phyloP scores from a whole-genome alignment of 192 early-diverging fungal genomes.

The Lunasporangiospora selenospora region DNA sequence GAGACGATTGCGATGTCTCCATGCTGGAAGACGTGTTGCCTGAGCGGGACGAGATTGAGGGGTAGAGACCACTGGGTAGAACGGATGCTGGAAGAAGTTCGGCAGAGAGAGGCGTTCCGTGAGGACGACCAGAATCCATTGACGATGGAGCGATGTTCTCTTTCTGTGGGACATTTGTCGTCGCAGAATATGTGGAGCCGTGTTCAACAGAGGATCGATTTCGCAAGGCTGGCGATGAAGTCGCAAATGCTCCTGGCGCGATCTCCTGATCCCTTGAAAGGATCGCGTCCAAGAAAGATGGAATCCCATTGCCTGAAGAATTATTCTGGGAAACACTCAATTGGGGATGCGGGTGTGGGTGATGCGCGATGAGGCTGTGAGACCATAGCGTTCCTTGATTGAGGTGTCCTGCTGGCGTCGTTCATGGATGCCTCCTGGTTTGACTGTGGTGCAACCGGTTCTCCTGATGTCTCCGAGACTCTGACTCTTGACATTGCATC shows the following conservation, averaged over 20 bases:
- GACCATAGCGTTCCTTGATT: too few relatives aligned
- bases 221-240: conserved; percentile 1
- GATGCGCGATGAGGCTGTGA: too few relatives aligned
- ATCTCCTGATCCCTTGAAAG: conserved; percentile 24
- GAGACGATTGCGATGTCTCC: neutral
- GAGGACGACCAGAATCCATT: too few relatives aligned
- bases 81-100: conserved; percentile 42
- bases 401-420: neutral
- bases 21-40: neutral
- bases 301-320: conserved; percentile 31
- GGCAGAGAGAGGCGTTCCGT: conserved; percentile 30
- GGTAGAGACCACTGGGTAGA: conserved; percentile 38
- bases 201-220: conserved; percentile 14
- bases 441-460: neutral
- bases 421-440: neutral
- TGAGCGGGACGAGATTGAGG: too few relatives aligned
- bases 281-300: conserved; percentile 29
- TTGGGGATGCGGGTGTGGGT: too few relatives aligned
- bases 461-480: conserved; percentile 39
- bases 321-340: too few relatives aligned
- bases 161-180: neutral
- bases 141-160: conserved; percentile 1
- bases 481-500: conserved; percentile 37
- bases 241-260: neutral
- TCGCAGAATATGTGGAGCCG: conserved; percentile 27